Percentiles rank a stretch among this genome's conserved stretches.
phyloP scores from a whole-genome alignment of 2,329 filamentous ascomycete species.

The Lasiodiplodia hormozganensis region DNA sequence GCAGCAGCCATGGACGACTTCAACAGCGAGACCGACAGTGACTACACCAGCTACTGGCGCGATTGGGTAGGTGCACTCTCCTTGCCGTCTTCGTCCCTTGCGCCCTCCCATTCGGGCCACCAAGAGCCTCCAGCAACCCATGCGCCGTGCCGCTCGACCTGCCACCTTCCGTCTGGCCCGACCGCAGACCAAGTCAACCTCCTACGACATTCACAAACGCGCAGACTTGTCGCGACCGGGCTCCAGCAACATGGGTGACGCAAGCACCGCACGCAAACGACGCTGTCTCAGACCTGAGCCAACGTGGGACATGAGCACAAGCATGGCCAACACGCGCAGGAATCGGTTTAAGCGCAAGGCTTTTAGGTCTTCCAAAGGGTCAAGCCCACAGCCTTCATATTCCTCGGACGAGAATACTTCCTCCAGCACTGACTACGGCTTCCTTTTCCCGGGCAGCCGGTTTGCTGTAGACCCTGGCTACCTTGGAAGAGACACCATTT shows the following conservation, averaged over 20 bases:
- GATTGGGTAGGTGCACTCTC: conserved; percentile 81
- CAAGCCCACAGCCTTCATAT: neutral
- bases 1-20: conserved; percentile 83
- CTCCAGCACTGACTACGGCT: neutral
- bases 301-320: neutral
- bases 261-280: neutral
- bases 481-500: neutral
- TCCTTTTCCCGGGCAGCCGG: neutral
- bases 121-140: neutral
- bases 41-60: conserved; percentile 99
- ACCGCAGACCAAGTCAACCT: conserved; percentile 15
- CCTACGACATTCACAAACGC: conserved; percentile 4
- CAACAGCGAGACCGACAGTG: conserved; percentile 95
- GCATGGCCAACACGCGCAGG: neutral
- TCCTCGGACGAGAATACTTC: neutral
- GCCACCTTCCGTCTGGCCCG: conserved; percentile 6
- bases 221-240: neutral
- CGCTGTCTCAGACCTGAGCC: neutral
- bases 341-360: conserved; percentile 19
- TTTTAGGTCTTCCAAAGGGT: neutral
- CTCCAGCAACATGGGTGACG: neutral
- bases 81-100: conserved; percentile 2
- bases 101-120: neutral
- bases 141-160: conserved; percentile 18
- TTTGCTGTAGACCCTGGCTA: neutral